These are phyloP conservation scores for Trypanosomatidae sp. DNA, from an alignment of 208 protist genomes.

Conservation along the genomic window DNA sequence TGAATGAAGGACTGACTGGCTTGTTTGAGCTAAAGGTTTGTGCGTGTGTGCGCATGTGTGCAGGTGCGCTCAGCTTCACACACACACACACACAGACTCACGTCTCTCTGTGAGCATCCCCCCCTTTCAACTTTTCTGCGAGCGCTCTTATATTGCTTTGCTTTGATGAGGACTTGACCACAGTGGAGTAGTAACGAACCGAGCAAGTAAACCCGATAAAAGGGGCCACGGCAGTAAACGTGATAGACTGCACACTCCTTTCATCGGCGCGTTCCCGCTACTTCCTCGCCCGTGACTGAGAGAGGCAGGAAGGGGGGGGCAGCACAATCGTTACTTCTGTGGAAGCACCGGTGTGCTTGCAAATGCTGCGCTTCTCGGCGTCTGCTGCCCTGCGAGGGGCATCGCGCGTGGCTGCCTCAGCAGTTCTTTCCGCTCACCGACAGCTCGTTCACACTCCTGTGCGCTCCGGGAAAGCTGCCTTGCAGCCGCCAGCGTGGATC, in stretches of 20 bases:
- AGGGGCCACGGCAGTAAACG: not conserved
- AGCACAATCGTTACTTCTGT: not conserved
- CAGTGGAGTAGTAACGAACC: not conserved
- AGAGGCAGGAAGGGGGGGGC: not conserved
- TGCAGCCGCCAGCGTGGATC: slow-evolving; percentile 61
- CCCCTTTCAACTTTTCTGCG: not conserved
- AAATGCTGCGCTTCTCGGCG: slow-evolving; percentile 18
- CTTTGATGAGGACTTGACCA: not conserved
- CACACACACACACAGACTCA: not conserved
- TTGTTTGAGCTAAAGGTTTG: not conserved
- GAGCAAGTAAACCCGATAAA: not conserved
- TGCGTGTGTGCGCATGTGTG: not conserved
- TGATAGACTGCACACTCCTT: not conserved
- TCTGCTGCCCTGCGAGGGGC: not conserved
- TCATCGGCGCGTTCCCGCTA: not conserved
- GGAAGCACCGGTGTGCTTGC: not conserved
- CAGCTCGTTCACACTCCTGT: not conserved
- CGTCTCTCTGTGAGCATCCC: not conserved
- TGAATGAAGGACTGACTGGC: not conserved
- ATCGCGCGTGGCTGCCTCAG: not conserved
- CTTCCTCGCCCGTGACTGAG: not conserved
- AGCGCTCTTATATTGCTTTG: not conserved
- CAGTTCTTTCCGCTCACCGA: not conserved
- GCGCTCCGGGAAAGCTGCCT: not conserved
- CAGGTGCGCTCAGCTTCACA: not conserved